Evolutionary conservation across 2,329 filamentous ascomycete species (phyloP).

Genomic region (Dryadomyces quercus-mongolicae): DNA sequence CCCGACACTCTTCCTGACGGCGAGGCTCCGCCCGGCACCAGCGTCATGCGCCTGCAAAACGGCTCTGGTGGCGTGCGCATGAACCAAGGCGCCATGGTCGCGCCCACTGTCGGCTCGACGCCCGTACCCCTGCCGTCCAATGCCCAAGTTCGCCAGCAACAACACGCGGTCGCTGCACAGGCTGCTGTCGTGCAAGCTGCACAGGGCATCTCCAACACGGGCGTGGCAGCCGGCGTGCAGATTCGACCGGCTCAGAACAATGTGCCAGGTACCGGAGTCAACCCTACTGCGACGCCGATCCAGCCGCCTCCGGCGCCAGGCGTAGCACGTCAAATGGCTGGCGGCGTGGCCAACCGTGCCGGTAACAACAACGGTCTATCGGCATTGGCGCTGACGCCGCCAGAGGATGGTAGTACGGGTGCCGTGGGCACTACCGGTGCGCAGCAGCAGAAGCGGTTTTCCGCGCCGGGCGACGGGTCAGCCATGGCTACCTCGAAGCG

Average conservation of each 20-base stretch:
- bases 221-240: background rate
- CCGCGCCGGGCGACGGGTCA: conserved; percentile 10
- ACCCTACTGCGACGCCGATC: background rate
- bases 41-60: conserved; percentile 31
- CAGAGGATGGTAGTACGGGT: conserved; percentile 25
- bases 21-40: conserved; percentile 34
- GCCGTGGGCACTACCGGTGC: background rate
- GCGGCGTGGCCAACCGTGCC: background rate
- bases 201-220: background rate
- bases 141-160: background rate
- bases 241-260: background rate
- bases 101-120: conserved; percentile 13
- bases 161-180: conserved; percentile 1
- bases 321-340: background rate
- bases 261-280: background rate
- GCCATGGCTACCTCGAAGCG: conserved; percentile 18
- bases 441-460: conserved; percentile 27
- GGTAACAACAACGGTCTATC: background rate
- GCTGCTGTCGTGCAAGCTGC: background rate
- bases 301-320: conserved; percentile 2
- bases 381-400: conserved; percentile 35
- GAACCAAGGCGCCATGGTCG: background rate
- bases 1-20: conserved; percentile 29
- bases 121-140: conserved; percentile 9
- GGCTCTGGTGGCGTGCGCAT: conserved; percentile 7